phyloP scores from a whole-genome alignment of 768 basidiomycete genomes.

The Mycena galopus region DNA sequence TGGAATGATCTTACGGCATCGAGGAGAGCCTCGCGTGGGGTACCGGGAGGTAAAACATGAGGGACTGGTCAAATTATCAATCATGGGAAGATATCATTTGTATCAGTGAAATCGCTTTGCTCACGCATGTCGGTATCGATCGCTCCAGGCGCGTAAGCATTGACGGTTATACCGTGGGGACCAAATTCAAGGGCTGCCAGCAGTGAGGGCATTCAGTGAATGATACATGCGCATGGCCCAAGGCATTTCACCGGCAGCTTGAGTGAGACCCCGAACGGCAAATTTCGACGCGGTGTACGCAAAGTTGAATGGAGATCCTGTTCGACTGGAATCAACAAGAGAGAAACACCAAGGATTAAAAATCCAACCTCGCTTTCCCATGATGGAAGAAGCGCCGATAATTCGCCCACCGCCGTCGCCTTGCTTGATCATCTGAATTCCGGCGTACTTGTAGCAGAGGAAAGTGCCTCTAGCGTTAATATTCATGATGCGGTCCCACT shows the following conservation, averaged over 20 bases:
- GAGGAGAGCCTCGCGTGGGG: neutral
- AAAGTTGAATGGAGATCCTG: conserved; percentile 20
- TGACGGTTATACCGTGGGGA: conserved; percentile 42
- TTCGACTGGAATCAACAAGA: conserved; percentile 6
- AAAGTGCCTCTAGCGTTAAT: conserved; percentile 51
- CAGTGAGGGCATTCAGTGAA: neutral
- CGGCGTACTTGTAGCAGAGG: conserved; percentile 57
- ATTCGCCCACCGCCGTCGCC: conserved; percentile 54
- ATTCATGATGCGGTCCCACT: conserved; percentile 43
- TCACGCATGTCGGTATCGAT: conserved; percentile 27
- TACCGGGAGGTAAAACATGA: neutral
- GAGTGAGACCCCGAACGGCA: conserved; percentile 34
- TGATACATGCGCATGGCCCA: neutral
- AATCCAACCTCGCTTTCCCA: conserved; percentile 31
- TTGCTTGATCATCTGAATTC: conserved; percentile 53
- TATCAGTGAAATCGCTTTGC: neutral
- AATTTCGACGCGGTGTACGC: conserved; percentile 49
- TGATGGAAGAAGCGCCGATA: conserved; percentile 45
- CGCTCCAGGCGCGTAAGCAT: conserved; percentile 44
- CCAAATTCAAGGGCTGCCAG: conserved; percentile 25
- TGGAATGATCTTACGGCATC: neutral
- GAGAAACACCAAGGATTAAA: neutral
- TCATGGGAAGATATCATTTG: neutral
- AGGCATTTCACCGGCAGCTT: conserved; percentile 21
- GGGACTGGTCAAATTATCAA: neutral